Evolutionary conservation across 345 rosid genomes (phyloP), one percentile per base, ranked within the genome.

Genomic region (Mangifera indica): DNA sequence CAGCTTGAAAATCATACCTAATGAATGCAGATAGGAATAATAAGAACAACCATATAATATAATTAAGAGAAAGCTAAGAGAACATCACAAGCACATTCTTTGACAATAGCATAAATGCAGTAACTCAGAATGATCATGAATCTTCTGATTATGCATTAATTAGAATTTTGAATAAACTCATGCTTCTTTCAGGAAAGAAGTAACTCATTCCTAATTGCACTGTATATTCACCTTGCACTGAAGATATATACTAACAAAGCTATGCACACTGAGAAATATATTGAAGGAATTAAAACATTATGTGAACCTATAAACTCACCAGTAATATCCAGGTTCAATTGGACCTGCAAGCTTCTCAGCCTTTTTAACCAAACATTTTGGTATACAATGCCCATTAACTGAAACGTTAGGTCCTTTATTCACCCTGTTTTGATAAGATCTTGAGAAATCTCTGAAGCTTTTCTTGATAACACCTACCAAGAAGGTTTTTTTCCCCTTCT

Each of bases 1-100:
- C 96, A 67, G 89, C 93, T 73, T 80, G 83, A 68, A 51, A 85
- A 75, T 91, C 97, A 67, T 91, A 91, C 97, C 97, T 91, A 70
- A 72, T 49, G 18, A 61, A 26, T 37, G 52, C 62, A 53, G 25
- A 37, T 49, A 60, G 32, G 58, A 46, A n/a, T 42, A 7, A 20
- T 13, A 32, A 24, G n/a, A 51, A 42, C 22, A 11, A 53, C 55
- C 20, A 67, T 60, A 49, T 32, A 37, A 3, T 60, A 34, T 26
- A 42, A 15, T 21, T 0, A 22, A 42, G 49, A 13, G n/a, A 51
- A 32, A 60, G 55, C 20, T 12, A 24, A 34, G 9, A 9, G 17
- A 56, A 42, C 14, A 15, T 34, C 14, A 12, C 8, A 20, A 25
- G 61, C 20, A 2, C 57, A 71, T 44, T 3, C 17, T 24, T 3